Base-by-base conservation (phyloP, 306 rosid genomes). In the Myrica gale region DNA sequence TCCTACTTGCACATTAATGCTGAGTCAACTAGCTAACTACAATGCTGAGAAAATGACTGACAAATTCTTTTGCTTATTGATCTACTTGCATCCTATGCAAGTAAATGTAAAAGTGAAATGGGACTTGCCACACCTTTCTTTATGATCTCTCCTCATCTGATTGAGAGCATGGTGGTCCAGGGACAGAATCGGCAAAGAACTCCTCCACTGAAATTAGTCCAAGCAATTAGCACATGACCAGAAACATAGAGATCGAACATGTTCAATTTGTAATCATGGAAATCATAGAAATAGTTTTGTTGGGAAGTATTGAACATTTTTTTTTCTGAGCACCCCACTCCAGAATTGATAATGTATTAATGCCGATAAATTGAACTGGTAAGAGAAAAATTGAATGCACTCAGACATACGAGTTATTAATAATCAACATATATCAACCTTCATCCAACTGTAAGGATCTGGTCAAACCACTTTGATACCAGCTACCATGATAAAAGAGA, bases 181-280 rank as follows among this genome's bases (percentile, higher is more conserved):
- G 89, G n/a, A 85, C 88, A 48, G 99, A 89, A 81, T 90, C 94
- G 57, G 86, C 99, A 81, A 96, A 92, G 92, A 90, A 96, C 87
- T 96, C 99, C 85, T 90, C 99, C 85, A 91, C 97, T 86, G 97
- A 79, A 84, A 89, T 52, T 43, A 82, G 71, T 75, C 9, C 45
- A 61, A 68, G 74, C 57, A n/a, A 39, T 76, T 60, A 57, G 68
- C 52, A 55, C 51, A 76, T 69, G 39, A 71, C 74, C 69, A 61
- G 66, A 37, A 47, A 53, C 53, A 16, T 50, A 43, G 5, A 48
- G 43, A 63, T 46, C 16, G 10, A 23, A 10, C 7, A 20, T 20
- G 11, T 56, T 23, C 66, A 45, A 15, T 6, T 46, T 19, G 71
- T 46, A 48, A 71, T 68, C 32, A 43, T 20, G 26, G 46, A 65